A percentile compares a stretch with the other conserved stretches of the same genome.
Evolutionary conservation across 176 grass and related monocot species (phyloP).

Genomic region (Juncus effusus): DNA sequence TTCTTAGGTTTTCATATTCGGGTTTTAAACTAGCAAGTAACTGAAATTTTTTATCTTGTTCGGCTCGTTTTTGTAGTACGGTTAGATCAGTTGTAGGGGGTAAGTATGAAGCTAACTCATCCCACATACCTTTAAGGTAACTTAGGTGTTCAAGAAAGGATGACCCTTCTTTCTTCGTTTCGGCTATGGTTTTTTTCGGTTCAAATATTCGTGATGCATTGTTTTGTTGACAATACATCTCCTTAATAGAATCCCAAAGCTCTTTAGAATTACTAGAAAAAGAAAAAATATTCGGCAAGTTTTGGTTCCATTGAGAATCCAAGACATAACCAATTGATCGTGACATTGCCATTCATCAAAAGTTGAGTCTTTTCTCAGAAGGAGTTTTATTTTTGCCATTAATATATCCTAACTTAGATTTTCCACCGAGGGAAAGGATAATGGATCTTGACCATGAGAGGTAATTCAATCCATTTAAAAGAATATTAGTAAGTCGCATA

Average conservation of each 20-base stretch:
- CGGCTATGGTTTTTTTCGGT: neutral
- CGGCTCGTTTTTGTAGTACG: neutral
- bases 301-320: slow-evolving; percentile 1
- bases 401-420: neutral
- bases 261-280: neutral
- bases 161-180: neutral
- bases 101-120: neutral
- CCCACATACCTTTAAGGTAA: slow-evolving; percentile 2
- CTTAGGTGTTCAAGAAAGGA: slow-evolving; percentile 6
- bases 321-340: neutral
- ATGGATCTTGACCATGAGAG: neutral
- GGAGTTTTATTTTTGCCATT: slow-evolving; percentile 4
- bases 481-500: neutral
- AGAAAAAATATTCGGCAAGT: neutral
- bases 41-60: slow-evolving; percentile 15
- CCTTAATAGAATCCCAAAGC: neutral
- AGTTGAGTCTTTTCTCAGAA: neutral
- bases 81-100: neutral
- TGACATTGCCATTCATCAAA: neutral
- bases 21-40: slow-evolving; percentile 1
- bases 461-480: neutral
- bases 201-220: slow-evolving; percentile 8
- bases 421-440: neutral
- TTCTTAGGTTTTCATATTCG: slow-evolving; percentile 10
- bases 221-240: slow-evolving; percentile 9